These are phyloP conservation scores for Alternaria hordeiaustralica DNA, from an alignment of 2,329 filamentous ascomycete genomes.

Conservation along the genomic window DNA sequence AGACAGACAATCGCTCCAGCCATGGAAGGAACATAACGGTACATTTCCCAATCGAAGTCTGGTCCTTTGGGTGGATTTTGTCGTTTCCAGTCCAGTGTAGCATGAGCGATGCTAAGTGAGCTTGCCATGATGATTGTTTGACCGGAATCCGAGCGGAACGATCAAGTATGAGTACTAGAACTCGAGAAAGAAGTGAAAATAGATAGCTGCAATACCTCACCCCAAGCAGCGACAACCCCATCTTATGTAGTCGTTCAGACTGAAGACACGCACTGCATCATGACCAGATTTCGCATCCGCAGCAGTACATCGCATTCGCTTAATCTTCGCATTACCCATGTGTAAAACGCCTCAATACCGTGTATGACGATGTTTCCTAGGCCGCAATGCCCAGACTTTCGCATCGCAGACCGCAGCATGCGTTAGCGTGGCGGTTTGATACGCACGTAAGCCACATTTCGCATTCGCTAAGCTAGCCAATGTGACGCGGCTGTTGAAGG, in stretches of 20 bases:
- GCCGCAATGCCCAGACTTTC: not conserved
- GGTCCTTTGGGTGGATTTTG: slow-evolving; percentile 27
- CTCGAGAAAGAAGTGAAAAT: not conserved
- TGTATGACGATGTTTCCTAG: not conserved
- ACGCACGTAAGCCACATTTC: not conserved
- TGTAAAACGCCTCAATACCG: not conserved
- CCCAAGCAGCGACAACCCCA: not conserved
- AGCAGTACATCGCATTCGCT: slow-evolving; percentile 2
- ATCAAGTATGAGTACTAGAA: not conserved
- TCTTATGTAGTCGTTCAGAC: not conserved
- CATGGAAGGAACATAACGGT: slow-evolving; percentile 40
- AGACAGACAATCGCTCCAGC: slow-evolving; percentile 32
- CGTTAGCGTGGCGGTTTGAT: not conserved
- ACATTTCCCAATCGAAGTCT: slow-evolving; percentile 44
- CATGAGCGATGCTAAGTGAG: not conserved
- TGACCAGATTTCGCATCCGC: not conserved
- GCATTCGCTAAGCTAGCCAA: slow-evolving; percentile 10
- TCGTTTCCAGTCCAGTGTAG: slow-evolving; percentile 15
- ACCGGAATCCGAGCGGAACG: not conserved
- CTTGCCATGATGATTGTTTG: not conserved
- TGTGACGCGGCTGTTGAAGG: not conserved
- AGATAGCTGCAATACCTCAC: not conserved
- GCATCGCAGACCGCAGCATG: not conserved
- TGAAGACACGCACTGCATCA: not conserved
- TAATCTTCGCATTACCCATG: not conserved